Base-by-base conservation (phyloP, 257 asterid genomes). In the Henckelia pumila region DNA sequence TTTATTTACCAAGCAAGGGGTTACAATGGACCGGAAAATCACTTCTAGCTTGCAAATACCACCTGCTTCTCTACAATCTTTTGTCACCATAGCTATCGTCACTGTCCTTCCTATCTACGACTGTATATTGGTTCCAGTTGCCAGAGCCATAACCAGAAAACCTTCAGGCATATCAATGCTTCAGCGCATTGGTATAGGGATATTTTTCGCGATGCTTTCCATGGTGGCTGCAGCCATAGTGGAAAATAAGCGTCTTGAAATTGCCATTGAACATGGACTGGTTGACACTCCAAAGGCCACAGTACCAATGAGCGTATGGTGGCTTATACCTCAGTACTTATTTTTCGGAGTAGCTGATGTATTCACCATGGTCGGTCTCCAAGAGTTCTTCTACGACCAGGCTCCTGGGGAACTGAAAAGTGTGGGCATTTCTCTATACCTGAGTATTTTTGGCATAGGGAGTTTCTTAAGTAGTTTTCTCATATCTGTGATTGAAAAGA, bases 321-420 rank as follows among this genome's bases (percentile, higher is more conserved):
- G 85, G 87, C 40, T 88, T 57, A 70, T 87, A 0, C 96, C 90
- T 24, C 95, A 89, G 4, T 79, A 83, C 57, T 7, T 76, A 33
- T 55, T 83, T n/a, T 73, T 71, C 3, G 90, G 95, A 50, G 64
- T 85, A 13, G 71, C 90, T 0, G 92, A 89, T 7, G 83, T 70
- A 1, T 84, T 86, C 61, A 63, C 86, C 1, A 50, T 70, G 70
- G 78, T 89, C 9, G 96, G 96, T 22, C 81, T 86, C 44, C 92
- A 89, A 61, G 88, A 86, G 32, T 81, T 89, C 26, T 86, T 86
- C 84, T 89, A 86, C 33, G 84, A 89, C 64, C 90, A 83, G 55
- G 87, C 85, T 24, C 90, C 95, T 0, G 67, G 24, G 2, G 89
- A 85, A 20, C 16, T 89, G 72, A 89, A 65, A 73, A 83, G 90